Evolutionary conservation across 73 alveolate species (phyloP).

Genomic region (Paramecium caudatum): DNA sequence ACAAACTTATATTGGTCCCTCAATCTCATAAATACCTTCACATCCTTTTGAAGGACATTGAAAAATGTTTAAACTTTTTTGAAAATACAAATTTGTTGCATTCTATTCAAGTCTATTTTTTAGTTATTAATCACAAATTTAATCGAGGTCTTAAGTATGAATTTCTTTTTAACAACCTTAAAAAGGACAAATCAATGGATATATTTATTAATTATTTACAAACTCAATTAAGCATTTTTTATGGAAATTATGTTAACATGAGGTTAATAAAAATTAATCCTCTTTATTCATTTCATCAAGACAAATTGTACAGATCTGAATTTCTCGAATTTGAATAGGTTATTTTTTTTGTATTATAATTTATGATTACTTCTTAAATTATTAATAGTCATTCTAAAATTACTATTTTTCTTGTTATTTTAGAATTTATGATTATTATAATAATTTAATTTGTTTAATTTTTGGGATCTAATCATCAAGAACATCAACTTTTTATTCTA

Average conservation of each 20-base stretch:
- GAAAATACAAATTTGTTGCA: neutral
- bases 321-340: too few relatives aligned
- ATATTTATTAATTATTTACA: neutral
- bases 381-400: too few relatives aligned
- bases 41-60: neutral
- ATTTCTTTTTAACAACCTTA: neutral
- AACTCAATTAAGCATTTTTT: neutral
- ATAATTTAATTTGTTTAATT: too few relatives aligned
- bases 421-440: too few relatives aligned
- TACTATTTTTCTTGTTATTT: too few relatives aligned
- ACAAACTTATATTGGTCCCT: neutral
- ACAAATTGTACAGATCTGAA: too few relatives aligned
- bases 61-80: neutral
- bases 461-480: too few relatives aligned
- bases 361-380: too few relatives aligned
- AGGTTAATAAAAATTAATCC: neutral
- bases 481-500: too few relatives aligned
- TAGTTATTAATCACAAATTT: neutral
- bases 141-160: neutral
- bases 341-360: too few relatives aligned
- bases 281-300: too few relatives aligned
- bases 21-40: constrained; percentile 26
- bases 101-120: neutral
- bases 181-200: neutral
- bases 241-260: constrained; percentile 8